Conservation (phyloP, 2,329 filamentous ascomycete species). For the Fonsecaea monophora region DNA sequence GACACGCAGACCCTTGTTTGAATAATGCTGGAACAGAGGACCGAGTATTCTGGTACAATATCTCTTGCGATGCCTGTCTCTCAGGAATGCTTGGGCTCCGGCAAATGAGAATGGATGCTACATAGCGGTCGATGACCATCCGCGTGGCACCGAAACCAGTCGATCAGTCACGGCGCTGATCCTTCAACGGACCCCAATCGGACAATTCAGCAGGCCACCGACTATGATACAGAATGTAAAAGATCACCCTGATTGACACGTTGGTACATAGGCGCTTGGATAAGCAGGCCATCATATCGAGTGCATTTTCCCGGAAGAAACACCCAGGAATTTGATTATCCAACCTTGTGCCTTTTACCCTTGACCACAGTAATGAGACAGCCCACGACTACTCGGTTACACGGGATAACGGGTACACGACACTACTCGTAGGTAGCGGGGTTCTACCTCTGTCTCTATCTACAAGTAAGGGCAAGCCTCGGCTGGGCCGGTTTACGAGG, state of each 20-base stretch:
- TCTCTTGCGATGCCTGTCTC: neutral
- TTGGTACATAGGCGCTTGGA: neutral
- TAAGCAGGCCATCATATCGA: neutral
- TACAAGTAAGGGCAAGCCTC: slow-evolving; percentile 16
- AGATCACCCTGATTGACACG: slow-evolving; percentile 9
- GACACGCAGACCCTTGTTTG: neutral
- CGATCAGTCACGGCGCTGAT: slow-evolving; percentile 19
- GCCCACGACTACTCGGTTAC: neutral
- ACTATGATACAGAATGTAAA: neutral
- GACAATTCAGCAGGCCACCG: slow-evolving; percentile 6
- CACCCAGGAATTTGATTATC: neutral
- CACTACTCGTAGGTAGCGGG: slow-evolving; percentile 19
- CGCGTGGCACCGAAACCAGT: slow-evolving; percentile 22
- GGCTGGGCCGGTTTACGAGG: slow-evolving; percentile 6
- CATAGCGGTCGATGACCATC: neutral
- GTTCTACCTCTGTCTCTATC: slow-evolving; percentile 10
- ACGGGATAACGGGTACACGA: no score
- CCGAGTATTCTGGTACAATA: neutral
- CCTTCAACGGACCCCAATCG: slow-evolving; percentile 10
- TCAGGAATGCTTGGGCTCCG: neutral
- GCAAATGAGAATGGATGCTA: slow-evolving; percentile 1
- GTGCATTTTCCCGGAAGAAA: neutral
- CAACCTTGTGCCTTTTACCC: neutral
- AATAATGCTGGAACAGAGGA: neutral
- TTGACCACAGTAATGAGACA: neutral